Conservation (phyloP, 129 eudicot genomes). For the Artemisia annua region DNA sequence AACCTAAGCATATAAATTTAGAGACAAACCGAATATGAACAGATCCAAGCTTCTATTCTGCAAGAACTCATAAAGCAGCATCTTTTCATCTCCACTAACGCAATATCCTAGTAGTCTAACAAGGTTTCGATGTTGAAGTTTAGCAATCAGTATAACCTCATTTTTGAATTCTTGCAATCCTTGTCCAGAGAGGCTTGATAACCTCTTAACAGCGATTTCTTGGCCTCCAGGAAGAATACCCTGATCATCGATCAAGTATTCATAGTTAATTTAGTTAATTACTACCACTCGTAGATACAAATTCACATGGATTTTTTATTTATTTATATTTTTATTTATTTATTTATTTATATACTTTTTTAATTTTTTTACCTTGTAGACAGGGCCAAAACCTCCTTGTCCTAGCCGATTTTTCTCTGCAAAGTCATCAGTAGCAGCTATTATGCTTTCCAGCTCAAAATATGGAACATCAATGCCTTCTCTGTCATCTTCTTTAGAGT, state of each 20-base stretch:
- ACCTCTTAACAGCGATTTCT: constrained; percentile 1
- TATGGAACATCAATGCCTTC: too few relatives aligned
- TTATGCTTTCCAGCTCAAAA: too few relatives aligned
- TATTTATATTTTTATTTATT: too few relatives aligned
- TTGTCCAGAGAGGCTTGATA: not conserved
- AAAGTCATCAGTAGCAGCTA: too few relatives aligned
- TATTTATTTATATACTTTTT: too few relatives aligned
- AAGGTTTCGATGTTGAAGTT: too few relatives aligned
- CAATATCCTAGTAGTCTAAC: constrained; percentile 31
- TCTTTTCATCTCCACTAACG: constrained; percentile 32
- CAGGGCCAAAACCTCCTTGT: constrained; percentile 41
- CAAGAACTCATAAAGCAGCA: constrained; percentile 40
- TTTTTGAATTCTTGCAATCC: too few relatives aligned
- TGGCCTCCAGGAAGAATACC: not conserved
- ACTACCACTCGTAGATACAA: not conserved
- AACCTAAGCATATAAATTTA: not conserved
- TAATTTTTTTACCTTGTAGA: too few relatives aligned
- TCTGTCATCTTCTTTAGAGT: too few relatives aligned
- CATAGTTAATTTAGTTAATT: not conserved
- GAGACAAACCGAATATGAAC: constrained; percentile 40
- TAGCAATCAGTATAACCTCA: too few relatives aligned
- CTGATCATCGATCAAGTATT: not conserved
- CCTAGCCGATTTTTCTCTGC: constrained; percentile 26
- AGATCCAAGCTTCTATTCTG: constrained; percentile 39
- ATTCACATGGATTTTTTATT: too few relatives aligned